Conservation (phyloP, 768 basidiomycete genomes). For the Kwoniella mangroviensis region DNA sequence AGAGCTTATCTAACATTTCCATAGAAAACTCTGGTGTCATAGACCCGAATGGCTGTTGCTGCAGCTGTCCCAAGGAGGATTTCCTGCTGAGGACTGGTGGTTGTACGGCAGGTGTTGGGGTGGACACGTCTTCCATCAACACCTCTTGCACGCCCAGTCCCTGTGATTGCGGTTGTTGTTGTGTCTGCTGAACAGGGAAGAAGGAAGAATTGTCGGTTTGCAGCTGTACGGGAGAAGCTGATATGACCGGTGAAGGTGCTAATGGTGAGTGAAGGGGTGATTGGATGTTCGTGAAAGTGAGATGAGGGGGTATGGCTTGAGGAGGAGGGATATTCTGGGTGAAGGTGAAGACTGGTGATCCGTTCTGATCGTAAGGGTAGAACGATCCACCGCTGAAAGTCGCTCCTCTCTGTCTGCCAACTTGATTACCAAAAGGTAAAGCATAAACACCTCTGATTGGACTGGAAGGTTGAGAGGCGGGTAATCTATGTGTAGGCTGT, state of each 20-base stretch:
- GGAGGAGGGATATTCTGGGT: conserved; percentile 21
- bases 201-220: conserved; percentile 20
- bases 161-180: conserved; percentile 2
- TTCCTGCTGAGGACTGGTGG: conserved; percentile 16
- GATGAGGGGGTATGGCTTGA: conserved; percentile 45
- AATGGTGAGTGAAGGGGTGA: conserved; percentile 33
- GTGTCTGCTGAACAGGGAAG: conserved; percentile 9
- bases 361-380: conserved; percentile 38
- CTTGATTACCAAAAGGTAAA: conserved; percentile 35
- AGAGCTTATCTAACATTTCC: conserved; percentile 53
- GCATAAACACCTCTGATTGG: conserved; percentile 45
- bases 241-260: conserved; percentile 36
- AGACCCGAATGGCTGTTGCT: conserved; percentile 14
- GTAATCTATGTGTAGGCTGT: conserved; percentile 41
- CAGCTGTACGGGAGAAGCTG: conserved; percentile 22
- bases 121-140: conserved; percentile 43
- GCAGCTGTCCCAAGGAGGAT: conserved; percentile 17
- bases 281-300: conserved; percentile 39
- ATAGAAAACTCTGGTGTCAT: conserved; percentile 40
- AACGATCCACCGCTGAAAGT: conserved; percentile 51
- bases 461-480: conserved; percentile 52
- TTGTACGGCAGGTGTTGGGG: conserved; percentile 31
- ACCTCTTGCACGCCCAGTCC: conserved; percentile 32
- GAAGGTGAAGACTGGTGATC: conserved; percentile 21
- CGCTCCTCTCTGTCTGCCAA: conserved; percentile 51